A percentile compares a stretch with the other conserved stretches of the same genome.
Evolutionary conservation across 495 filamentous ascomycete species (phyloP).

Genomic region (Antarctomyces pellizariae): DNA sequence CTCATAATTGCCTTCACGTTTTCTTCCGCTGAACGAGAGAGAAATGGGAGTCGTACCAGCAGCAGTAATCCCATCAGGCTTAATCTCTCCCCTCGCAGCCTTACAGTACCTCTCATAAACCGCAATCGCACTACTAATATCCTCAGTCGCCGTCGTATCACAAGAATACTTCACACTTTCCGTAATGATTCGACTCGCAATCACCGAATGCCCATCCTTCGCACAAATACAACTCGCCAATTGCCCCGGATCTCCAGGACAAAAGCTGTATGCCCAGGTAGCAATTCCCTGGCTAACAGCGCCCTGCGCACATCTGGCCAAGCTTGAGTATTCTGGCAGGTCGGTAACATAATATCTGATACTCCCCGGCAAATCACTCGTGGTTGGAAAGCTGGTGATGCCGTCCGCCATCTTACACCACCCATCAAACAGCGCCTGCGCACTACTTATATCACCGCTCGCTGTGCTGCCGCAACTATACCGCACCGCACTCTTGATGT

Average conservation of each 20-base stretch:
- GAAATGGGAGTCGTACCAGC: no score
- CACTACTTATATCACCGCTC: slow-evolving; percentile 20
- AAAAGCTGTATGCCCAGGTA: slow-evolving; percentile 18
- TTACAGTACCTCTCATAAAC: slow-evolving; percentile 24
- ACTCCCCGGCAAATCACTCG: slow-evolving; percentile 20
- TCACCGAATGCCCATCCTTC: slow-evolving; percentile 19
- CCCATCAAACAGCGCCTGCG: slow-evolving; percentile 22
- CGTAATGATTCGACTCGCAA: slow-evolving; percentile 15
- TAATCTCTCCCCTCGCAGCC: slow-evolving; percentile 18
- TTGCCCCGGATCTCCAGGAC: slow-evolving; percentile 18
- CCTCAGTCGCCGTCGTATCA: slow-evolving; percentile 19
- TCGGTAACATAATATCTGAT: slow-evolving; percentile 28
- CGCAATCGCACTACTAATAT: slow-evolving; percentile 20
- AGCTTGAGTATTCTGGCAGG: slow-evolving; percentile 18
- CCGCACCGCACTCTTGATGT: slow-evolving; percentile 19
- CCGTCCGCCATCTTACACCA: slow-evolving; percentile 24
- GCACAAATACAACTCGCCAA: slow-evolving; percentile 25
- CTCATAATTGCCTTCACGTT: no score
- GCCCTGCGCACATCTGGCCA: slow-evolving; percentile 20
- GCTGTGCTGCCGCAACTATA: slow-evolving; percentile 16
- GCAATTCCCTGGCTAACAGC: slow-evolving; percentile 19
- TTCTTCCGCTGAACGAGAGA: no score
- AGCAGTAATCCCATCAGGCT: slow-evolving; percentile 15
- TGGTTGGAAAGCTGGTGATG: slow-evolving; percentile 19
- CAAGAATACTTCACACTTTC: slow-evolving; percentile 19